Conservation (phyloP, 2,329 filamentous ascomycete species). For the Alternaria dauci region DNA sequence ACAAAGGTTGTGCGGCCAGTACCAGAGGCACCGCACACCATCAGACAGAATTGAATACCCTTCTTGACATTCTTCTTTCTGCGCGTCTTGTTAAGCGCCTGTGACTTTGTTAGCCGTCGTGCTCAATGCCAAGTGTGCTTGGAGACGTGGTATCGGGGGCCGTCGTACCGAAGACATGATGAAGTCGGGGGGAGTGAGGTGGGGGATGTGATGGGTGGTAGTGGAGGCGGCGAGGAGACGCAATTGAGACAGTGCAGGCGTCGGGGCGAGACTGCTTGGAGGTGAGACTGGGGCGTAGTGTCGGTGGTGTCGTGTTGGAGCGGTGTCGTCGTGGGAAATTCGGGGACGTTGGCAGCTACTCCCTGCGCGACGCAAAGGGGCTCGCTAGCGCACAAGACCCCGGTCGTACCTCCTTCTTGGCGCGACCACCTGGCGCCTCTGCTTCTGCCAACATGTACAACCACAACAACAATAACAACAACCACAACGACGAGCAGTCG, state of each 20-base stretch:
- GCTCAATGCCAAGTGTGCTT: constrained; percentile 24
- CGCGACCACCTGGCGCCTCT: constrained; percentile 36
- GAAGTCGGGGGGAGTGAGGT: constrained; percentile 18
- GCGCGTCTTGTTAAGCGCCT: constrained; percentile 81
- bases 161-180: constrained; percentile 51
- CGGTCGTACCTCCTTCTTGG: constrained; percentile 44
- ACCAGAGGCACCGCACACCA: constrained; percentile 99
- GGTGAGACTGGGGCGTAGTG: constrained; percentile 27
- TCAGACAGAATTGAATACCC: constrained; percentile 99
- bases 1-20: constrained; percentile 99
- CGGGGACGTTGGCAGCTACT: constrained; percentile 51
- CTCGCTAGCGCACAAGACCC: constrained; percentile 47
- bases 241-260: constrained; percentile 29
- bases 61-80: constrained; percentile 99
- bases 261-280: constrained; percentile 34
- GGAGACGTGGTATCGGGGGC: constrained; percentile 32
- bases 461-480: too few relatives aligned
- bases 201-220: constrained; percentile 31
- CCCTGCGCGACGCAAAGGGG: constrained; percentile 52
- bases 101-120: constrained; percentile 37
- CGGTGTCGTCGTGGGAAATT: constrained; percentile 51
- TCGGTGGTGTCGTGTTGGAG: constrained; percentile 39
- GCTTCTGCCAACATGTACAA: constrained; percentile 25
- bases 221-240: constrained; percentile 25
- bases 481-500: neutral